Conservation (phyloP, 2,329 filamentous ascomycete species). For the Colletotrichum nymphaeae region DNA sequence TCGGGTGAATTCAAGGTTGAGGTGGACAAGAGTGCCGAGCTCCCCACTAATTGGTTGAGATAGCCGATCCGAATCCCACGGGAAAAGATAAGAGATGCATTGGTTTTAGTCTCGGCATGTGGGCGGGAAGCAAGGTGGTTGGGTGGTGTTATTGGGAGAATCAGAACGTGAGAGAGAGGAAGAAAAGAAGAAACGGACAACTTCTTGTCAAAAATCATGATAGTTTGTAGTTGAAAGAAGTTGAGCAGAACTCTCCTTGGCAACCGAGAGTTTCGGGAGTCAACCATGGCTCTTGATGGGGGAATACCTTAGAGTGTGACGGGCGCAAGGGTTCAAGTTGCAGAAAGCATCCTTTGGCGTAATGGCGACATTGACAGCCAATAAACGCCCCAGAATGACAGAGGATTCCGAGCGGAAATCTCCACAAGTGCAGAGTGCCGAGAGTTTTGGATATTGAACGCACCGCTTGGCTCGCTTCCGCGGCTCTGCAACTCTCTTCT, state of each 20-base stretch:
- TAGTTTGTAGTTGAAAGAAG: background rate
- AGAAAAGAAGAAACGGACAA: background rate
- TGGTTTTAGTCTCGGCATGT: slow-evolving; percentile 18
- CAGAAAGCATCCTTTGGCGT: background rate
- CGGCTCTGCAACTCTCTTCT: slow-evolving; percentile 10
- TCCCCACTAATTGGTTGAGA: slow-evolving; percentile 28
- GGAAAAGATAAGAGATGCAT: slow-evolving; percentile 29
- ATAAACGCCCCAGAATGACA: slow-evolving; percentile 27
- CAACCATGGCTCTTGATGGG: background rate
- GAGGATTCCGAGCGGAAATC: slow-evolving; percentile 14
- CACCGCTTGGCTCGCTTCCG: background rate
- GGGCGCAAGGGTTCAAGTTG: slow-evolving; percentile 15
- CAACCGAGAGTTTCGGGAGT: background rate
- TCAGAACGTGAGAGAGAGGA: no score
- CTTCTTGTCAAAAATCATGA: background rate
- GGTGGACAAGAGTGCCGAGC: slow-evolving; percentile 1
- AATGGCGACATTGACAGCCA: slow-evolving; percentile 28
- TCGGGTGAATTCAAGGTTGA: background rate
- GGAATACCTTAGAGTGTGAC: background rate
- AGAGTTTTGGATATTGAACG: slow-evolving; percentile 6
- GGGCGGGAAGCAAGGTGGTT: slow-evolving; percentile 14
- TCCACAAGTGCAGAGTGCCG: slow-evolving; percentile 25
- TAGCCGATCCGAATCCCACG: slow-evolving; percentile 6
- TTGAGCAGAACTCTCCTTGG: background rate
- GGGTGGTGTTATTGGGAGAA: background rate